Conservation (phyloP, 2,329 filamentous ascomycete genomes). For the Aspergillus sp. region DNA sequence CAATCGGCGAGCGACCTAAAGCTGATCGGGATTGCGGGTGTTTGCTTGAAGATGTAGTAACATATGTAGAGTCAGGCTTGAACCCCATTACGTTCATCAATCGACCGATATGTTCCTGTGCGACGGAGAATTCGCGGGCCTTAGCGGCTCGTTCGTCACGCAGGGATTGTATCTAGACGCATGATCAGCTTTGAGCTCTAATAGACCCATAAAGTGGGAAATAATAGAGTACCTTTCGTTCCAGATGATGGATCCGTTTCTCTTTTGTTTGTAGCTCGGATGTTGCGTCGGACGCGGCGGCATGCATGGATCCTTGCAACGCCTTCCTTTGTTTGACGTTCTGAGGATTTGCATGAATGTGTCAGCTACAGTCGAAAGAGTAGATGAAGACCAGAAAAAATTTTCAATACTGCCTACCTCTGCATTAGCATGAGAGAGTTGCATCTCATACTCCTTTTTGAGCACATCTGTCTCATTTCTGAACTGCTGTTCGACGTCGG, state of each 20-base stretch:
- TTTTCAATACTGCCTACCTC: slow-evolving; percentile 15
- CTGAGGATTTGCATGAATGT: slow-evolving; percentile 7
- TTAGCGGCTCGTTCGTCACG: slow-evolving; percentile 29
- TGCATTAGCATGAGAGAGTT: slow-evolving; percentile 11
- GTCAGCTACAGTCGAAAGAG: neutral
- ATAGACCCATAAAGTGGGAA: neutral
- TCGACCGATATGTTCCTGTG: slow-evolving; percentile 31
- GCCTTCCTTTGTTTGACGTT: slow-evolving; percentile 12
- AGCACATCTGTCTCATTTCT: slow-evolving; percentile 13
- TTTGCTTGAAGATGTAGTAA: slow-evolving; percentile 10
- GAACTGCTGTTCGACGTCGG: slow-evolving; percentile 14
- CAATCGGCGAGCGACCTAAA: slow-evolving; percentile 4
- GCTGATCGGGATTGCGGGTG: slow-evolving; percentile 11
- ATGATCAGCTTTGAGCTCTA: neutral
- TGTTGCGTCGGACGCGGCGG: slow-evolving; percentile 14
- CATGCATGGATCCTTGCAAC: slow-evolving; percentile 20
- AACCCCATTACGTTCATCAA: slow-evolving; percentile 35
- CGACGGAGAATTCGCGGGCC: slow-evolving; percentile 32
- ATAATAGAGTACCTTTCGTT: slow-evolving; percentile 22
- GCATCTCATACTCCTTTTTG: slow-evolving; percentile 13
- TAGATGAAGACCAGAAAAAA: neutral
- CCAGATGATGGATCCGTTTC: slow-evolving; percentile 23
- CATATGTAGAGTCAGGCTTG: slow-evolving; percentile 12
- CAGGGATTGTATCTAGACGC: slow-evolving; percentile 24
- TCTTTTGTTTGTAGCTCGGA: slow-evolving; percentile 25